Base-by-base conservation (phyloP, 306 rosid species). In the Ochetophila trinervis region DNA sequence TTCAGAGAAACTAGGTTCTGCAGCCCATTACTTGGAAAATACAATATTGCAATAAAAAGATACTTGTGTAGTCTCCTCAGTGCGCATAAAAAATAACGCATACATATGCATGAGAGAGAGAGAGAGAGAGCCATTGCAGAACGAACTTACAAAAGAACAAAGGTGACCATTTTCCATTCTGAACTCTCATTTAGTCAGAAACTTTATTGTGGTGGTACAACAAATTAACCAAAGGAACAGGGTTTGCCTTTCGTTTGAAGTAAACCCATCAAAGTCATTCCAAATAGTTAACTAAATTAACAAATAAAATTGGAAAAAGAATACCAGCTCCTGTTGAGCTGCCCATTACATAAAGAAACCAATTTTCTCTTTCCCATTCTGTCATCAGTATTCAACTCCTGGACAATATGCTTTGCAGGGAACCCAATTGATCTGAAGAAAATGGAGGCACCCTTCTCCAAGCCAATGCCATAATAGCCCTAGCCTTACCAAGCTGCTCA, bases 371-470 rank as follows among this genome's bases (percentile, higher is more conserved):
- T 45, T 34, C 72, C 73, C 58, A 53, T 57, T 72, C 65, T 63
- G 48, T 47, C 68, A 45, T 56, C 64, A 72, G 67, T 69, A 57
- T 68, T 77, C 71, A 71, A 59, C 72, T 65, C 62, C 58, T 65
- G 44, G 70, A 69, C 30, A 80, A 60, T 35, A 70, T 23, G 51
- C 79, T 60, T 63, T 61, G 67, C 77, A 84, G 66, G 20, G 76
- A 59, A 67, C 56, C 71, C 84, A 84, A 70, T 58, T 71, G 79
- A 40, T 23, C 14, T 12, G 74, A 62, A 57, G 79, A 55, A 74
- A 82, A 84, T 19, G 84, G 84, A 74, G 93, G 91, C 18, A 65
- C 72, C 80, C 83, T 82, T 56, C 53, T 77, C 67, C 60, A 51
- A 61, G 77, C 87, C 83, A 84, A 79, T 5, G 19, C 35, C 72